Evolutionary conservation across 805 yeast genomes (phyloP), one percentile per base, ranked within the genome.

Genomic region (Spathaspora arborariae): DNA sequence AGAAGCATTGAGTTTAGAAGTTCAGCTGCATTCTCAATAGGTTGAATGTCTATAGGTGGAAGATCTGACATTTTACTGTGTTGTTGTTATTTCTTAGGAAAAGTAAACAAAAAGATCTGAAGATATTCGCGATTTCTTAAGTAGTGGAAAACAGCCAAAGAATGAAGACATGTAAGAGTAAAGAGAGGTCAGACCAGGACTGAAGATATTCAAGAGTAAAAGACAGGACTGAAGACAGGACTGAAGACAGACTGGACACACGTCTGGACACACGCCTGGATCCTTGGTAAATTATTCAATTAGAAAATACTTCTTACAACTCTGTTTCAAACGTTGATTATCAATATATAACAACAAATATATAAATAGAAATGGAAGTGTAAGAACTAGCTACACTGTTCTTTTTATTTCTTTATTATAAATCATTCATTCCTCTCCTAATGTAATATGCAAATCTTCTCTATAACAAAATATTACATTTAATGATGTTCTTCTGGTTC

Each of bases 401-500:
- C 9, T 22, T 6, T 6, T 22, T 22, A 22, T 22, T 7, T 22
- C 9, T 9, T 7, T 22, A 22, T n/a, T 13, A 24, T 24, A 4
- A 24, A 24, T 22, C 33, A 30, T 30, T 30, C 35, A 30, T 30
- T 15, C 18, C n/a, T 30, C 18, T 30, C 35, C 35, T 7, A 3
- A 6, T 30, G 18, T 30, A 13, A 30, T 30, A 15, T 15, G 18
- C 35, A 30, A 30, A 30, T 16, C 35, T 13, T 4, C 8, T 30
- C 35, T 30, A 30, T 30, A 30, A 7, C 8, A 24, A 24, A 9
- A 5, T 7, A 9, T 24, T 7, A 24, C 35, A 44, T 51, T 52
- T 71, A 75, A 64, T 79, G 82, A 61, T 75, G 79, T 57, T 78
- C 84, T 54, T 65, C 70, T 39, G 46, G 50, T 40, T 73, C 75